A percentile compares a stretch with the other conserved stretches of the same genome.
Evolutionary conservation across 176 grass and related monocot genomes (phyloP).

Genomic region (Carex littledalei): DNA sequence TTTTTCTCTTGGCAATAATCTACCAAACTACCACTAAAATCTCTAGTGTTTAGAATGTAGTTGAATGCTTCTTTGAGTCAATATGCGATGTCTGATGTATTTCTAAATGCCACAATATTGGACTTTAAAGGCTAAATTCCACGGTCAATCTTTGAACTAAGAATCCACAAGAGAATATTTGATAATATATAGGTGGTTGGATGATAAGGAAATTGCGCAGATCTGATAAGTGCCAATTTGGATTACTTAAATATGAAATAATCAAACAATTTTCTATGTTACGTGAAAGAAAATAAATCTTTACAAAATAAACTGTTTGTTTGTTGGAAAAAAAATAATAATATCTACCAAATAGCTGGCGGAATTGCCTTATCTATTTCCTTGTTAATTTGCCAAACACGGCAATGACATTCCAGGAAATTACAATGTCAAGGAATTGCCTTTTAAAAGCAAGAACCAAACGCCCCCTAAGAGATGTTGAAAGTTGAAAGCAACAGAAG

Average conservation of each 20-base stretch:
- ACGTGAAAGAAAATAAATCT: not conserved
- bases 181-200: no score
- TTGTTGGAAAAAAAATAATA: not conserved
- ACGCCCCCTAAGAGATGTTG: no score
- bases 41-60: not conserved
- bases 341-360: not conserved
- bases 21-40: not conserved
- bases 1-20: not conserved
- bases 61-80: not conserved
- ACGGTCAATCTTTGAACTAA: not conserved
- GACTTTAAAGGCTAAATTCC: not conserved
- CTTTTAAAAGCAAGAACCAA: no score
- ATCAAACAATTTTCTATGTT: not conserved
- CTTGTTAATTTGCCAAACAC: no score
- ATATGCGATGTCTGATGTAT: not conserved
- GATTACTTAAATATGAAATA: not conserved
- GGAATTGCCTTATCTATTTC: no score
- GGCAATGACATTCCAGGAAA: no score
- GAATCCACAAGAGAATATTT: not conserved
- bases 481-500: no score
- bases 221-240: not conserved
- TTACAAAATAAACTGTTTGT: not conserved
- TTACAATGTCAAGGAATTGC: no score
- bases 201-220: not conserved
- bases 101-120: no score